These are phyloP conservation scores for Sarocladiaceae sp. DNA, from an alignment of 2,329 filamentous ascomycete species.

Conservation along the genomic window DNA sequence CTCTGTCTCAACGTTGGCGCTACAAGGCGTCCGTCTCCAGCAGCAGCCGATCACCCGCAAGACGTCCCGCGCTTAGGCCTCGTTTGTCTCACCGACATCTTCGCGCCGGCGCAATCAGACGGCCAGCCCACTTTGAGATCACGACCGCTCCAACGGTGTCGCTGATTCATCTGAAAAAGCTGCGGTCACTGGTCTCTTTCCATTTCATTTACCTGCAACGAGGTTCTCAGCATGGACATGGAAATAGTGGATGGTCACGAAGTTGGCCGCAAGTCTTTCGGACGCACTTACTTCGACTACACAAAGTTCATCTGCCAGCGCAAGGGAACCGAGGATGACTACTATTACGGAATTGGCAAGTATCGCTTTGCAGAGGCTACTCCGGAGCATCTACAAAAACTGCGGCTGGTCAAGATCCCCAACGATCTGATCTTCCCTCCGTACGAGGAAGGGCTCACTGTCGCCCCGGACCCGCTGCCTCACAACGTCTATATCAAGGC, in stretches of 20 bases:
- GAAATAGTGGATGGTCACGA: slow-evolving; percentile 2
- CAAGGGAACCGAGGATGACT: background rate
- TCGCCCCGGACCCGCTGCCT: slow-evolving; percentile 3
- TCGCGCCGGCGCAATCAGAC: background rate
- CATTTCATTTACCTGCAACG: background rate
- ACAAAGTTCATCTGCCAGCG: slow-evolving; percentile 9
- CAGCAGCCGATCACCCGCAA: too few relatives aligned
- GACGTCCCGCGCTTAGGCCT: slow-evolving; percentile 2
- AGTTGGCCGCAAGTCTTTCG: background rate
- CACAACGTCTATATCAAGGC: slow-evolving; percentile 7
- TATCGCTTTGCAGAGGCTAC: background rate
- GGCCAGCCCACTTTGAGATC: too few relatives aligned
- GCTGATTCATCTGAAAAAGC: too few relatives aligned
- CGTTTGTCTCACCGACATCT: slow-evolving; percentile 4
- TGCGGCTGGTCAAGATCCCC: slow-evolving; percentile 4
- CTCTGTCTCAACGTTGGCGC: too few relatives aligned
- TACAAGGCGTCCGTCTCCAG: too few relatives aligned
- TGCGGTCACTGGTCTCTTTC: too few relatives aligned
- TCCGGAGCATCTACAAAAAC: background rate
- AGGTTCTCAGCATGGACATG: slow-evolving; percentile 2
- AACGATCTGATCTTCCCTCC: slow-evolving; percentile 1
- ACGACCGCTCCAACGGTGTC: too few relatives aligned
- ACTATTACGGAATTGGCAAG: slow-evolving; percentile 1
- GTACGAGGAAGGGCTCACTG: slow-evolving; percentile 1
- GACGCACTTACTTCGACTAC: slow-evolving; percentile 5